A percentile compares a stretch with the other conserved stretches of the same genome.
Evolutionary conservation across 164 flowering plant species (phyloP).

Genomic region (Hamamelis virginiana): DNA sequence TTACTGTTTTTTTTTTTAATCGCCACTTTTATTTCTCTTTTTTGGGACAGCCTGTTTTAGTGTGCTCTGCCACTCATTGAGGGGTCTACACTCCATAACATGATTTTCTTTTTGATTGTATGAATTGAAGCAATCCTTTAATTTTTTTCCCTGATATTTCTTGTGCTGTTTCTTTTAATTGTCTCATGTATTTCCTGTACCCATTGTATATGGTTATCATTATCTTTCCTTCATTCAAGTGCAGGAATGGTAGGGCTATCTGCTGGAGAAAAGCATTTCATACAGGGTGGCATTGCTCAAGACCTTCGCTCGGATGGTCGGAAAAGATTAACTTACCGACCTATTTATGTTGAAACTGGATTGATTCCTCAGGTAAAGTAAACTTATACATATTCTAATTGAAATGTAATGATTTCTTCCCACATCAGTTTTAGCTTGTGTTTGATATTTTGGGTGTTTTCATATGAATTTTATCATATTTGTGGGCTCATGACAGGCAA

Average conservation of each 20-base stretch:
- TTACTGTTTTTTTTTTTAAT: too few species aligned
- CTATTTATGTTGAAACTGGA: conserved; percentile 77
- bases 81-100: too few species aligned
- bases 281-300: conserved; percentile 87
- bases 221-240: background rate
- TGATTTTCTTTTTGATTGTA: too few species aligned
- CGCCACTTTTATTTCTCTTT: too few species aligned
- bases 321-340: conserved; percentile 66
- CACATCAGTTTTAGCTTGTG: background rate
- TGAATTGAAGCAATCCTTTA: too few species aligned
- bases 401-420: background rate
- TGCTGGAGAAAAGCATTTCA: conserved; percentile 70
- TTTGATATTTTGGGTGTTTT: background rate
- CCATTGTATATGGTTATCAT: background rate
- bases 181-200: too few species aligned
- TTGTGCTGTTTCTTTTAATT: too few species aligned
- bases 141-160: too few species aligned
- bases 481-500: conserved; percentile 47
- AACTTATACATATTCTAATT: background rate
- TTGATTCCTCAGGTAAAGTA: conserved; percentile 79
- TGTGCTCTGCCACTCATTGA: too few species aligned
- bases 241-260: conserved; percentile 84
- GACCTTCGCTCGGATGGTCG: conserved; percentile 94
- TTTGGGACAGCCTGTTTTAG: too few species aligned
- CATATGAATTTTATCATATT: background rate